Evolutionary conservation across 1,284 basidiomycete genomes (phyloP).

Genomic region (Papiliotrema flavescens): DNA sequence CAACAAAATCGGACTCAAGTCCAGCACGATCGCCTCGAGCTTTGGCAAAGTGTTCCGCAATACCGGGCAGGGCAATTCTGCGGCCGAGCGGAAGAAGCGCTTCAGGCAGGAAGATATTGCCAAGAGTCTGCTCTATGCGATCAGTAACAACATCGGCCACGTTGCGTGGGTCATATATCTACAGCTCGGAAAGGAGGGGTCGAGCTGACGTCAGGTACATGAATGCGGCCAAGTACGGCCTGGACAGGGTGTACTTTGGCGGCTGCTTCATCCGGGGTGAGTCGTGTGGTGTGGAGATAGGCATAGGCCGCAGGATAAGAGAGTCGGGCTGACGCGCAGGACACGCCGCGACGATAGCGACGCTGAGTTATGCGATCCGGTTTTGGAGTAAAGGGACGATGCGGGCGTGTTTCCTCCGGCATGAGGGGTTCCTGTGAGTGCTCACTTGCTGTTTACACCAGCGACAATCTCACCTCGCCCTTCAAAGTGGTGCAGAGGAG

Average conservation of each 20-base stretch:
- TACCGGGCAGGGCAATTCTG: constrained; percentile 46
- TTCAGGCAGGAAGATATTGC: constrained; percentile 94
- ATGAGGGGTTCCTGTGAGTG: constrained; percentile 95
- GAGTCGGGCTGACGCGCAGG: constrained; percentile 53
- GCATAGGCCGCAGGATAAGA: too few species aligned
- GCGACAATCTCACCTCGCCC: too few species aligned
- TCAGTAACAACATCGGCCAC: constrained; percentile 99
- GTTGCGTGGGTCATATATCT: constrained; percentile 75
- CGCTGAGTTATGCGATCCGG: constrained; percentile 96
- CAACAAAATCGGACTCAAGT: constrained; percentile 89
- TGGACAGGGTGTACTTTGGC: constrained; percentile 98
- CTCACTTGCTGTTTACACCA: too few species aligned
- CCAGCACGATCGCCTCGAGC: constrained; percentile 93
- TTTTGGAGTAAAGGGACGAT: constrained; percentile 99
- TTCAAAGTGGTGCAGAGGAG: too few species aligned
- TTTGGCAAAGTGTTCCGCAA: constrained; percentile 98
- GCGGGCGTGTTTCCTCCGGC: constrained; percentile 90
- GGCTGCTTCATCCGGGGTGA: constrained; percentile 97
- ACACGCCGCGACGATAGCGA: constrained; percentile 95
- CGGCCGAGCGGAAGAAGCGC: constrained; percentile 58
- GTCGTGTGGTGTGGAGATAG: constrained; percentile 33
- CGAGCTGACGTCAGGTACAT: constrained; percentile 66
- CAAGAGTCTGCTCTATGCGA: constrained; percentile 87
- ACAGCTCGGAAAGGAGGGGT: neutral
- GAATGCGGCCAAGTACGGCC: constrained; percentile 98